phyloP scores from a whole-genome alignment of 768 basidiomycete genomes.

The Lactarius sanguifluus region DNA sequence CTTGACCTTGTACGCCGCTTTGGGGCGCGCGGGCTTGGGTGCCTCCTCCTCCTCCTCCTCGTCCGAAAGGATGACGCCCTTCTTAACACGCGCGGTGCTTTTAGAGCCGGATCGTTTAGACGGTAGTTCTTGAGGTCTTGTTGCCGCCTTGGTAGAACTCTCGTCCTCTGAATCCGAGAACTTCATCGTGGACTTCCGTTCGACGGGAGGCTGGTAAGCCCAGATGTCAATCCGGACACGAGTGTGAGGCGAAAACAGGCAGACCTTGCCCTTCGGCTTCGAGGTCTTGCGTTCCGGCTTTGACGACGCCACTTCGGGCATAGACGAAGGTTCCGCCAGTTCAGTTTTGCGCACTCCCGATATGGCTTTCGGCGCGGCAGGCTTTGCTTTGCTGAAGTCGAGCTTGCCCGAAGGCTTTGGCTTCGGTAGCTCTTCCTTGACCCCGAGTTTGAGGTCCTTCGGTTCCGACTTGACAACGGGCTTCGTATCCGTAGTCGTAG shows the following conservation, averaged over 20 bases:
- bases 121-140: conserved; percentile 21
- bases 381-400: conserved; percentile 40
- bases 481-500: conserved; percentile 22
- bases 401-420: conserved; percentile 49
- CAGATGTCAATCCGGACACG: neutral
- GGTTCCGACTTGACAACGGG: conserved; percentile 33
- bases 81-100: conserved; percentile 42
- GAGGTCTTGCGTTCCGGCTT: conserved; percentile 18
- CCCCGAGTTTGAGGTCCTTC: conserved; percentile 33
- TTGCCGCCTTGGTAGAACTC: neutral
- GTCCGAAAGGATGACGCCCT: conserved; percentile 56
- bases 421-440: conserved; percentile 34
- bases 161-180: conserved; percentile 33
- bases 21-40: conserved; percentile 38
- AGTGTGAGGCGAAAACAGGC: neutral
- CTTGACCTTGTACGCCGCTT: conserved; percentile 33
- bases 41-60: conserved; percentile 56
- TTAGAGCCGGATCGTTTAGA: conserved; percentile 20
- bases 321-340: conserved; percentile 24
- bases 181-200: conserved; percentile 35
- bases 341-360: conserved; percentile 23
- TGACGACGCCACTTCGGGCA: conserved; percentile 14
- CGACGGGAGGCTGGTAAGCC: conserved; percentile 33
- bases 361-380: conserved; percentile 23
- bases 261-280: conserved; percentile 11